Evolutionary conservation across 2,329 filamentous ascomycete species (phyloP).

Genomic region (Fusarium succisae): DNA sequence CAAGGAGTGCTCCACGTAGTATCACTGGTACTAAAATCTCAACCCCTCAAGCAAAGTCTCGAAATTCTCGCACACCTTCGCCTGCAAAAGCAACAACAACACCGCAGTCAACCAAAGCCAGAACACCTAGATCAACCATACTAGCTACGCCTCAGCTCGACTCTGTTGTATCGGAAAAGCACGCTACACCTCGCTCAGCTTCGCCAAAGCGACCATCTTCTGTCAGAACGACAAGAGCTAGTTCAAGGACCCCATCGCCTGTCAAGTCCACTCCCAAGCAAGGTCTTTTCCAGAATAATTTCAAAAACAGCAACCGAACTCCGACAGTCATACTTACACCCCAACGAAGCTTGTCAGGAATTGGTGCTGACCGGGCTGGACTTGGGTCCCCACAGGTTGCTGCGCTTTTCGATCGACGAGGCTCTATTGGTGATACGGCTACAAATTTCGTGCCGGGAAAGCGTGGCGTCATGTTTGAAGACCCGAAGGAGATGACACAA

Average conservation of each 20-base stretch:
- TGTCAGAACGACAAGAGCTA: conserved; percentile 13
- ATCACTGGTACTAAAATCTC: conserved; percentile 55
- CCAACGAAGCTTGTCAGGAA: conserved; percentile 67
- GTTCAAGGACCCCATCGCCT: conserved; percentile 38
- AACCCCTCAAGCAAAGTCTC: conserved; percentile 48
- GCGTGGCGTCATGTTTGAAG: conserved; percentile 67
- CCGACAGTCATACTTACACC: conserved; percentile 70
- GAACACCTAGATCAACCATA: conserved; percentile 42
- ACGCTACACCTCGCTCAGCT: conserved; percentile 26
- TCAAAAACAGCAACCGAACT: conserved; percentile 64
- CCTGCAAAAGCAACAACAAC: conserved; percentile 35
- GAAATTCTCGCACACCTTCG: conserved; percentile 39
- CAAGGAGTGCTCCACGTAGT: conserved; percentile 58
- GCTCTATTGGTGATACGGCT: conserved; percentile 75
- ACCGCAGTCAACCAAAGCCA: conserved; percentile 33
- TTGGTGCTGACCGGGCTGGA: conserved; percentile 75
- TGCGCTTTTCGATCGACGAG: conserved; percentile 74
- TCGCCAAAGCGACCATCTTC: conserved; percentile 33
- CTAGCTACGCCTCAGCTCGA: conserved; percentile 32
- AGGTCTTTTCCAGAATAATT: conserved; percentile 63
- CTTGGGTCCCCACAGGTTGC: conserved; percentile 80
- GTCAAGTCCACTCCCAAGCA: conserved; percentile 41
- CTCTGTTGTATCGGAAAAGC: conserved; percentile 21
- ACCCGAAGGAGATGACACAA: conserved; percentile 69
- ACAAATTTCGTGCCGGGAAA: conserved; percentile 68